Evolutionary conservation across 2,329 filamentous ascomycete genomes (phyloP).

Genomic region (Nigrospora osmanthi): DNA sequence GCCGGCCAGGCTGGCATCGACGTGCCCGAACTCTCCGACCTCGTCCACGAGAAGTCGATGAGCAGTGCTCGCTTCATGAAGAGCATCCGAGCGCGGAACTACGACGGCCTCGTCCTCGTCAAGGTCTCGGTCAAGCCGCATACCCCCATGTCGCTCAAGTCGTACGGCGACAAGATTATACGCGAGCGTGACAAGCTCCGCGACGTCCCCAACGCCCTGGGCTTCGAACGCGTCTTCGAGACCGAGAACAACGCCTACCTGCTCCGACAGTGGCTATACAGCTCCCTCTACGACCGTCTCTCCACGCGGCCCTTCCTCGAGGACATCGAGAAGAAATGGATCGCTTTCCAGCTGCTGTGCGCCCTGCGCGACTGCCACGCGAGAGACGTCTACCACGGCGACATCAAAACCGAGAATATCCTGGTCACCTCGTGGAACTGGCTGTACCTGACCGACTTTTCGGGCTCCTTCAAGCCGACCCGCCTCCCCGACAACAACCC

Average conservation of each 20-base stretch:
- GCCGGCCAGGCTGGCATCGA: slow-evolving; percentile 91
- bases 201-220: slow-evolving; percentile 83
- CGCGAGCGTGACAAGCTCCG: slow-evolving; percentile 72
- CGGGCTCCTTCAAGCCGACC: slow-evolving; percentile 88
- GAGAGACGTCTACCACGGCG: slow-evolving; percentile 85
- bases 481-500: slow-evolving; percentile 94
- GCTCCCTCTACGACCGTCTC: slow-evolving; percentile 92
- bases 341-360: slow-evolving; percentile 90
- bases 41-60: slow-evolving; percentile 87
- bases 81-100: slow-evolving; percentile 82
- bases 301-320: slow-evolving; percentile 95
- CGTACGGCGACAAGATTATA: slow-evolving; percentile 70
- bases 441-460: slow-evolving; percentile 97
- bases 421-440: slow-evolving; percentile 99
- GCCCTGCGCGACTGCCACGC: slow-evolving; percentile 87
- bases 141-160: slow-evolving; percentile 68
- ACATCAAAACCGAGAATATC: slow-evolving; percentile 97
- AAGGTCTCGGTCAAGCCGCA: slow-evolving; percentile 95
- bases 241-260: slow-evolving; percentile 88
- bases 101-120: slow-evolving; percentile 84
- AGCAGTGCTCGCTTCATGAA: slow-evolving; percentile 95
- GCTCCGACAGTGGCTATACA: slow-evolving; percentile 91
- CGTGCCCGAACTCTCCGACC: slow-evolving; percentile 80
- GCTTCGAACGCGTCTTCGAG: slow-evolving; percentile 86
- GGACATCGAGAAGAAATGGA: slow-evolving; percentile 98